Percentiles rank a stretch among this genome's conserved stretches.
phyloP scores from a whole-genome alignment of 345 rosid genomes.

The Conringia planisiliqua region DNA sequence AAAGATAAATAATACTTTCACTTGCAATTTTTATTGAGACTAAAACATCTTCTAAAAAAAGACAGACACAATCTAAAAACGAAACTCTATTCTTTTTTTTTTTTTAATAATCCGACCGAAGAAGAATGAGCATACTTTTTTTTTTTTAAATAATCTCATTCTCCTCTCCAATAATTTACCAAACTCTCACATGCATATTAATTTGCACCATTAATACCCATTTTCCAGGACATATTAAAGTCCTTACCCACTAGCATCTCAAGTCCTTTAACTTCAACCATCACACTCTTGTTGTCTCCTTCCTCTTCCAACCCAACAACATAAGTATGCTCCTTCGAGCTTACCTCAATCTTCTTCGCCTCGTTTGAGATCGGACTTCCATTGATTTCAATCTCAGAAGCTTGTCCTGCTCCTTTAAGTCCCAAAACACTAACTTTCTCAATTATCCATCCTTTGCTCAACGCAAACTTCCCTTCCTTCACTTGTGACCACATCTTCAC shows the following conservation, averaged over 20 bases:
- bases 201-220: conserved; percentile 30
- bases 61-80: conserved; percentile 10
- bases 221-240: conserved; percentile 67
- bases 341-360: conserved; percentile 35
- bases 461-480: conserved; percentile 65
- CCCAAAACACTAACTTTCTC: conserved; percentile 72
- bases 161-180: conserved; percentile 26
- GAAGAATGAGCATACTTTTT: neutral
- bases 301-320: conserved; percentile 34
- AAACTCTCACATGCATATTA: conserved; percentile 18
- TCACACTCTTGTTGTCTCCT: conserved; percentile 41
- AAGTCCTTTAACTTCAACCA: conserved; percentile 65
- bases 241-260: conserved; percentile 63
- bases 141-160: conserved; percentile 1
- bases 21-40: conserved; percentile 13
- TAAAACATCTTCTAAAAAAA: neutral
- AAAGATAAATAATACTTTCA: neutral
- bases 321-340: conserved; percentile 44
- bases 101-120: neutral
- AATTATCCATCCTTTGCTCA: conserved; percentile 69
- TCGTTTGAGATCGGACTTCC: conserved; percentile 31
- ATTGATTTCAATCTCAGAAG: conserved; percentile 47
- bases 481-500: conserved; percentile 87
- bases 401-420: conserved; percentile 42
- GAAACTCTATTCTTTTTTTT: neutral